Base-by-base conservation (phyloP, 1,284 basidiomycete genomes). In the Boletus semigastroideus region DNA sequence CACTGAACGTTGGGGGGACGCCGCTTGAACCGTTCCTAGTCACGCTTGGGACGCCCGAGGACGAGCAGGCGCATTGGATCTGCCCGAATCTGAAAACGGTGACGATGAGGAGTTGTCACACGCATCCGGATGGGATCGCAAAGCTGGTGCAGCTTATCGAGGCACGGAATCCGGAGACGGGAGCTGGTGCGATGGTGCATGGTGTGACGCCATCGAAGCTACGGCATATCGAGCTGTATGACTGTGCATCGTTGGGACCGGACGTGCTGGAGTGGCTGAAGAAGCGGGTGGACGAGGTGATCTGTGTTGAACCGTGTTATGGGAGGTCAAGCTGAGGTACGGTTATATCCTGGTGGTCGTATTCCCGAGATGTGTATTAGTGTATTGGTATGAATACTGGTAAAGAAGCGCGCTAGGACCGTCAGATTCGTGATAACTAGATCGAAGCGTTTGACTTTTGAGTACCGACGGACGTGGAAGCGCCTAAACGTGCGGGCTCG, bases 61-160 rank as follows among this genome's bases (percentile, higher is more conserved):
- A 86, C 47, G 78, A 79, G 22, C 64, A 68, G 55, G 68, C 74
- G n/a, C 66, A 70, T n/a, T 86, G 85, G 82, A 67, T 78, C 20
- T 86, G 83, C 59, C 84, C 86, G 9, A 74, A 73, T 47, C 71
- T 89, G 41, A 74, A 73, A 53, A 70, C 73, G 27, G 72, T 89
- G 47, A 76, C 77, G 25, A 71, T 88, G 73, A 77, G 78, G 55
- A 78, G 73, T 30, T 87, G 85, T 62, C 80, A 82, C 61, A 72
- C 78, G 37, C 80, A 84, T 58, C 72, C 72, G 22, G 84, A 87
- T 47, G 82, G 81, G 20, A 76, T 85, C 20, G 71, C 74, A 38
- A 84, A 84, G 65, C 75, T 89, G 11, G 83, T 89, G 25, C 78
- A 80, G 61, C 76, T 87, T 70, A 76, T 89, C 33, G 84, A 87